A percentile compares a stretch with the other conserved stretches of the same genome.
Evolutionary conservation across 192 early-diverging fungal genomes (phyloP).

Genomic region (Coemansia sp.): DNA sequence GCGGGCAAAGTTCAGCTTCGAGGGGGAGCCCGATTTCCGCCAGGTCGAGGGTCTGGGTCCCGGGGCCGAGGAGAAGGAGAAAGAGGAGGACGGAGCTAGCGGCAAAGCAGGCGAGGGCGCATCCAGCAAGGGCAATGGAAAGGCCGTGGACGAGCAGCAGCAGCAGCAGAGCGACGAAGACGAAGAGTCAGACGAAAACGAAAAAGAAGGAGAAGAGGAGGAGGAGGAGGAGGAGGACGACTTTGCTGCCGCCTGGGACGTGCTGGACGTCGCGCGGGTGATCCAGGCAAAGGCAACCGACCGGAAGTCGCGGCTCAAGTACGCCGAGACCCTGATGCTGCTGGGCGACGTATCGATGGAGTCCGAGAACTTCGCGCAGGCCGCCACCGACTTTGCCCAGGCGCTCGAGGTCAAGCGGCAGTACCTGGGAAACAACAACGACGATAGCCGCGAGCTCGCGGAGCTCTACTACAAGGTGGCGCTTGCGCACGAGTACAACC

Average conservation of each 20-base stretch:
- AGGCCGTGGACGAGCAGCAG: constrained; percentile 12
- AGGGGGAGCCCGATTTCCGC: constrained; percentile 63
- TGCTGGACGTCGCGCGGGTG: constrained; percentile 80
- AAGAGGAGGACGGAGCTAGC: no score
- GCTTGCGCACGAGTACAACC: constrained; percentile 53
- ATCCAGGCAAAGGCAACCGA: constrained; percentile 67
- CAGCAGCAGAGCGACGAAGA: constrained; percentile 36
- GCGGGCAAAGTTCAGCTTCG: constrained; percentile 65
- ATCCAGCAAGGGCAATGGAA: constrained; percentile 50
- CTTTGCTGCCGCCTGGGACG: constrained; percentile 77
- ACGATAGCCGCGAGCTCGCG: constrained; percentile 50
- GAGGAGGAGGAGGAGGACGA: constrained; percentile 62
- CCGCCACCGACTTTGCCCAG: constrained; percentile 39
- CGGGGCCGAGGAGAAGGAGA: no score
- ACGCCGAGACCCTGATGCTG: constrained; percentile 58
- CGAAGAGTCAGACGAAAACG: constrained; percentile 49
- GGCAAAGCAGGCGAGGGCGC: not conserved
- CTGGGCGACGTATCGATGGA: constrained; percentile 90
- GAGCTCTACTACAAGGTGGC: constrained; percentile 58
- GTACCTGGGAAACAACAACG: constrained; percentile 28
- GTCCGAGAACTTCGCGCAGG: constrained; percentile 65
- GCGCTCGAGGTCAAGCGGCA: constrained; percentile 43
- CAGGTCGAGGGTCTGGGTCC: constrained; percentile 34
- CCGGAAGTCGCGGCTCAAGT: constrained; percentile 65
- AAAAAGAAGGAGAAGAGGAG: constrained; percentile 46